Percentiles rank a stretch among this genome's conserved stretches.
phyloP scores from a whole-genome alignment of 257 asterid species.

The Voacanga thouarsii region DNA sequence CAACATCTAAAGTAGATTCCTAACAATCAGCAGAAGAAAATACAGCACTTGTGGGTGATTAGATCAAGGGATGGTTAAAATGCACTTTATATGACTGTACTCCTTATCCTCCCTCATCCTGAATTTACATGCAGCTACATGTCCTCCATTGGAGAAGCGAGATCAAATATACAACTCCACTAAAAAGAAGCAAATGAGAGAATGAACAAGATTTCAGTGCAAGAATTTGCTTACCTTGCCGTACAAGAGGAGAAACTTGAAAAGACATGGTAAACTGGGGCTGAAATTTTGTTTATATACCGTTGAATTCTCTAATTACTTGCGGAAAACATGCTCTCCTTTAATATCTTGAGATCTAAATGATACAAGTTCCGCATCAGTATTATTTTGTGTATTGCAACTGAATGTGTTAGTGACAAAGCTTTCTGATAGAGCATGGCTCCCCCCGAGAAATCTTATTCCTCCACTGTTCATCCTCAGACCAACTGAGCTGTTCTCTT shows the following conservation, averaged over 20 bases:
- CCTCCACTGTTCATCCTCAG: constrained; percentile 18
- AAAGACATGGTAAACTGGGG: background rate
- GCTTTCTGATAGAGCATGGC: constrained; percentile 14
- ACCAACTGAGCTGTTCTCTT: constrained; percentile 8
- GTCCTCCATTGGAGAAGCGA: background rate
- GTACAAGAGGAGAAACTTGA: background rate
- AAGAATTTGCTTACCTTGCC: background rate
- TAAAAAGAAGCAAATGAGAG: background rate
- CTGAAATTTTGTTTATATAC: background rate
- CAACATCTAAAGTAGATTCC: background rate
- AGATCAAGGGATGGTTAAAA: background rate
- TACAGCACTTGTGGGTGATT: background rate
- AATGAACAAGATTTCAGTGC: background rate
- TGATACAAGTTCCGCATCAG: constrained; percentile 14
- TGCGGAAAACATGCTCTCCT: background rate
- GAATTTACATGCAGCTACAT: background rate
- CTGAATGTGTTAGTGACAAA: background rate
- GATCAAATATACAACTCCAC: background rate
- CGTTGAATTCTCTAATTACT: background rate
- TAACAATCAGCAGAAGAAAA: background rate
- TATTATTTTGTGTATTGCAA: background rate
- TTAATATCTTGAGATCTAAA: constrained; percentile 10
- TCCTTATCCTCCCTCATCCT: background rate
- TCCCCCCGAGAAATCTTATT: constrained; percentile 11
- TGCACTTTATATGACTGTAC: background rate